Percentiles rank a stretch among this genome's conserved stretches.
Evolutionary conservation across 2,329 filamentous ascomycete genomes (phyloP).

Genomic region (Nigrospora oryzae): DNA sequence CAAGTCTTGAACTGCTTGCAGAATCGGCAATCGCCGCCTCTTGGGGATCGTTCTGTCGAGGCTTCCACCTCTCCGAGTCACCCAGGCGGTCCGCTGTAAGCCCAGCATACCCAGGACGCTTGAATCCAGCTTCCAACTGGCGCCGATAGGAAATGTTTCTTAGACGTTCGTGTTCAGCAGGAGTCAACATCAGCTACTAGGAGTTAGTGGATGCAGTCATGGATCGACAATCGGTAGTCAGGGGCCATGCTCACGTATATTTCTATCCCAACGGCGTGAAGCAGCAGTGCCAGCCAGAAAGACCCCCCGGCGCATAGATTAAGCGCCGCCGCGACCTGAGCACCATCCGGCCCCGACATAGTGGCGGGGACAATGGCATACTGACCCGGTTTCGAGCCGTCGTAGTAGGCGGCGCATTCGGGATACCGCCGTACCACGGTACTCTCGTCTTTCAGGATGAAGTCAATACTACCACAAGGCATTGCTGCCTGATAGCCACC

Average conservation of each 20-base stretch:
- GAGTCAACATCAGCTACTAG: constrained; percentile 40
- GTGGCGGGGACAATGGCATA: constrained; percentile 23
- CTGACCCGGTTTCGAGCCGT: constrained; percentile 14
- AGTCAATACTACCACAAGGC: constrained; percentile 41
- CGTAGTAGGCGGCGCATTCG: constrained; percentile 30
- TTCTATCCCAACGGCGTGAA: constrained; percentile 43
- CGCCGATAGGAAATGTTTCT: constrained; percentile 46
- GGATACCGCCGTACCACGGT: constrained; percentile 30
- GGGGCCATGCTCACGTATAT: constrained; percentile 30
- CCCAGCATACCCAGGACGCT: constrained; percentile 37
- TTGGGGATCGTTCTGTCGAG: neutral
- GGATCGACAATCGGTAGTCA: neutral
- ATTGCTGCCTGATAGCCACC: constrained; percentile 15
- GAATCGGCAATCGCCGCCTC: neutral
- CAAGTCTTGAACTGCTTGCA: too few relatives aligned
- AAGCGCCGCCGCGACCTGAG: constrained; percentile 30
- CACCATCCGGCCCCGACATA: constrained; percentile 16
- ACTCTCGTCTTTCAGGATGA: constrained; percentile 21
- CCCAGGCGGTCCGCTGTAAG: constrained; percentile 29
- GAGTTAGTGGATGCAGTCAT: too few relatives aligned
- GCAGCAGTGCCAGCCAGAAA: constrained; percentile 39
- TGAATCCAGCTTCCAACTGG: constrained; percentile 45
- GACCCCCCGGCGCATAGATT: constrained; percentile 41
- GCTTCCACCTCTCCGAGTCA: constrained; percentile 2
- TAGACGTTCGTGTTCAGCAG: constrained; percentile 42